Conservation (phyloP, 352 stramenopile species). For the Pythium volutum region DNA sequence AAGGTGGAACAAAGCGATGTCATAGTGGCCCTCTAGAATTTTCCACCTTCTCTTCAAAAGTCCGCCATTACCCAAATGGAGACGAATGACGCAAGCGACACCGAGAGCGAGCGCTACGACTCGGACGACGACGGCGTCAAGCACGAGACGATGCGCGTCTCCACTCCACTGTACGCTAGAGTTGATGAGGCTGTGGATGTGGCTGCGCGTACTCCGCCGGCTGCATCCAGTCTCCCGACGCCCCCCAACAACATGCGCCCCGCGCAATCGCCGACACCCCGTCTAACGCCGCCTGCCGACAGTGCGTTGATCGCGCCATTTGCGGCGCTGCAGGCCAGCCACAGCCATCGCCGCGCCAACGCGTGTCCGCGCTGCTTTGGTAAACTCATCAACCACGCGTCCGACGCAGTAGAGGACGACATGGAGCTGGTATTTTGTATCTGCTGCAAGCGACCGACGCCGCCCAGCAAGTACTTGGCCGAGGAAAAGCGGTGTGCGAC, state of each 20-base stretch:
- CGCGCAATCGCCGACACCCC: not conserved
- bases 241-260: conserved; percentile 17
- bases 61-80: not conserved
- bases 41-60: too few species aligned
- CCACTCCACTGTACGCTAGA: too few species aligned
- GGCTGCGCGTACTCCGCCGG: too few species aligned
- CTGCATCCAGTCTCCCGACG: not conserved
- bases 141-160: not conserved
- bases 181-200: too few species aligned
- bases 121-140: conserved; percentile 1
- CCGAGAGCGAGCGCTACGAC: conserved; percentile 20
- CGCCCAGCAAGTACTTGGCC: not conserved
- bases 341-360: not conserved
- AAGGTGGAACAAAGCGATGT: too few species aligned
- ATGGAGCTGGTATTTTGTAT: not conserved
- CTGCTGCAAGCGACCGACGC: not conserved
- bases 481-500: not conserved
- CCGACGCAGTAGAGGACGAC: too few species aligned
- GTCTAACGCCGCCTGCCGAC: not conserved
- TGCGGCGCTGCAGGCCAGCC: not conserved
- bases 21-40: too few species aligned
- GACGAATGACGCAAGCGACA: conserved; percentile 8
- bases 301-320: conserved; percentile 15
- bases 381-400: not conserved
- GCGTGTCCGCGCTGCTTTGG: not conserved